phyloP scores from a whole-genome alignment of 257 asterid genomes.

The Nicotiana sylvestris region DNA sequence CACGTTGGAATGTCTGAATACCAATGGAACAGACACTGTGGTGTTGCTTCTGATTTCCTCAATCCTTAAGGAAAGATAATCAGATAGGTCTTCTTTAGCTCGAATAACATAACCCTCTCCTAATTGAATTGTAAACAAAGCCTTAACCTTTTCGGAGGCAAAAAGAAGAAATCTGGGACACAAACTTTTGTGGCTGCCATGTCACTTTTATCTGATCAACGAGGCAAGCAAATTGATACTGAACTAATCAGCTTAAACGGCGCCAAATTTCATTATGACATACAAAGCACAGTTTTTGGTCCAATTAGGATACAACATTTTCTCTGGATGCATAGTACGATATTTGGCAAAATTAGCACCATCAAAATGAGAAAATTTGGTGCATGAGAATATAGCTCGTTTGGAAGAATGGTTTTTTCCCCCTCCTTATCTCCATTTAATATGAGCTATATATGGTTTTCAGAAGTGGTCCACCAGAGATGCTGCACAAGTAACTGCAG shows the following conservation, averaged over 20 bases:
- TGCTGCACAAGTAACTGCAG: background rate
- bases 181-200: too few species aligned
- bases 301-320: background rate
- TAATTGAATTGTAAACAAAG: too few species aligned
- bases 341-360: conserved; percentile 7
- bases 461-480: background rate
- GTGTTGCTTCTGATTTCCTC: too few species aligned
- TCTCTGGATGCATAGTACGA: background rate
- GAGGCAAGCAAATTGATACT: background rate
- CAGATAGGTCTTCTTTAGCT: background rate
- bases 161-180: too few species aligned
- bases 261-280: background rate
- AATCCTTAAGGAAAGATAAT: too few species aligned
- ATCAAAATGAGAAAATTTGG: conserved; percentile 5
- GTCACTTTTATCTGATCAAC: background rate
- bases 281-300: conserved; percentile 1
- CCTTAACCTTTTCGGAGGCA: too few species aligned
- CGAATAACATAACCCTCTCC: too few species aligned
- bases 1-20: too few species aligned
- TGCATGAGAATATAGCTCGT: background rate
- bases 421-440: background rate
- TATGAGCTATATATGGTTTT: background rate
- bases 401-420: background rate
- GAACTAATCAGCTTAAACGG: background rate
- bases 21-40: too few species aligned